Evolutionary conservation across 345 rosid genomes (phyloP), one percentile per base, ranked within the genome.

Genomic region (Lepidium didymum): DNA sequence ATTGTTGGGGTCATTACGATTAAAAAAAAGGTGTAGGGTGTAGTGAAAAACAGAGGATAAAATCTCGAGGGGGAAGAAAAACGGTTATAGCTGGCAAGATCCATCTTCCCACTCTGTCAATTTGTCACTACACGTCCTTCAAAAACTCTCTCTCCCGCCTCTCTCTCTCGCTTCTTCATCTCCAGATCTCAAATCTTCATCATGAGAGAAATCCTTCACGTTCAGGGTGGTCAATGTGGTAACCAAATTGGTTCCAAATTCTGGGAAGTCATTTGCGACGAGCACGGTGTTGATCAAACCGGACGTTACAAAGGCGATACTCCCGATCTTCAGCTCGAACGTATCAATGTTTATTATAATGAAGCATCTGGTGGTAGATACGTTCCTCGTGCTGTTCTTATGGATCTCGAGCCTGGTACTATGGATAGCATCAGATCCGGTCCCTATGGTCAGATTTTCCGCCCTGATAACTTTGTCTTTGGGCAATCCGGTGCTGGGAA

Each of bases 81-180:
- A 72, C 56, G 75, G 68, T 62, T 64, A 64, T 47, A 73, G 77
- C 50, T 77, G 77, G 62, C 75, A 74, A 23, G 35, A 46, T 31
- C 50, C 59, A 50, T 25, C 36, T 18, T 49, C 58, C 54, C 62
- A 53, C 70, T 57, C 79, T 70, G 69, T 68, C 61, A 51, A 56
- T 44, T 60, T 35, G 62, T 56, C 72, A 60, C 59, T 18, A 52
- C 67, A 53, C 63, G 41, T 62, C 65, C 45, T 31, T 35, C 61
- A 27, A 62, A 77, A 70, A 70, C 23, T 37, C 15, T 58, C 56
- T 33, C 56, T 43, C 34, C 44, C 69, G 37, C 41, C 65, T 6
- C 46, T 44, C 4, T 47, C 68, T 23, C 72, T 58, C 73, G 59
- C 56, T 8, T 4, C 12, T 3, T 56, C 33, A 13, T 7, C 7